These are phyloP conservation scores for Areca catechu DNA, from an alignment of 176 grass and related monocot genomes.

Conservation along the genomic window DNA sequence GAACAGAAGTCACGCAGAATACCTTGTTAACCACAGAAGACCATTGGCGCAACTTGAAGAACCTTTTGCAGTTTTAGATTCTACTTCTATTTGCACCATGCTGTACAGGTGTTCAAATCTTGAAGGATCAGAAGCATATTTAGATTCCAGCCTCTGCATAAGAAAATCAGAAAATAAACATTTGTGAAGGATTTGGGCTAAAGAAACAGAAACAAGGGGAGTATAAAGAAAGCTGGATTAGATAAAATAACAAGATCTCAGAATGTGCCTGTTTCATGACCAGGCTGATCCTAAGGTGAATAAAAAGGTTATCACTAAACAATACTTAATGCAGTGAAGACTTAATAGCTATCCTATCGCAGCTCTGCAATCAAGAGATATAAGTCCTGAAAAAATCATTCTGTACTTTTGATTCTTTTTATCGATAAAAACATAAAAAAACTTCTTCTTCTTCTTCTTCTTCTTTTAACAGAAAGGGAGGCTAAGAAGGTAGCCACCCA, in stretches of 20 bases:
- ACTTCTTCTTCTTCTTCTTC: too few species aligned
- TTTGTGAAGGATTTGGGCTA: not conserved
- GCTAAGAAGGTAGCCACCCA: too few species aligned
- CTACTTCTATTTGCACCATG: slow-evolving; percentile 83
- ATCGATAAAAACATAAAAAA: slow-evolving; percentile 4
- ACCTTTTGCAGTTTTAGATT: slow-evolving; percentile 78
- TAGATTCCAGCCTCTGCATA: slow-evolving; percentile 77
- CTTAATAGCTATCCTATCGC: too few species aligned
- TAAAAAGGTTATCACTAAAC: too few species aligned
- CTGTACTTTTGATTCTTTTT: too few species aligned
- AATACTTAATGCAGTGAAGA: too few species aligned
- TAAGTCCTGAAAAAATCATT: too few species aligned
- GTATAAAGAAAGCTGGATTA: slow-evolving; percentile 8
- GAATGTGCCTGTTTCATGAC: too few species aligned
- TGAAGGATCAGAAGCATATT: slow-evolving; percentile 59
- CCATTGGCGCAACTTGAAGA: slow-evolving; percentile 94
- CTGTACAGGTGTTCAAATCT: slow-evolving; percentile 76
- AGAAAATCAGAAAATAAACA: not conserved
- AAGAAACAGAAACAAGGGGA: not conserved
- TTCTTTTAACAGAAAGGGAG: too few species aligned
- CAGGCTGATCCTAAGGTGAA: too few species aligned
- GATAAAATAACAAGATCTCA: too few species aligned
- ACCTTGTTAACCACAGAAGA: slow-evolving; percentile 98
- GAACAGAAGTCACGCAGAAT: not conserved
- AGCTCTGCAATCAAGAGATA: too few species aligned